Evolutionary conservation across 2,329 filamentous ascomycete genomes (phyloP).

Genomic region (Leptoxyphium fumago): DNA sequence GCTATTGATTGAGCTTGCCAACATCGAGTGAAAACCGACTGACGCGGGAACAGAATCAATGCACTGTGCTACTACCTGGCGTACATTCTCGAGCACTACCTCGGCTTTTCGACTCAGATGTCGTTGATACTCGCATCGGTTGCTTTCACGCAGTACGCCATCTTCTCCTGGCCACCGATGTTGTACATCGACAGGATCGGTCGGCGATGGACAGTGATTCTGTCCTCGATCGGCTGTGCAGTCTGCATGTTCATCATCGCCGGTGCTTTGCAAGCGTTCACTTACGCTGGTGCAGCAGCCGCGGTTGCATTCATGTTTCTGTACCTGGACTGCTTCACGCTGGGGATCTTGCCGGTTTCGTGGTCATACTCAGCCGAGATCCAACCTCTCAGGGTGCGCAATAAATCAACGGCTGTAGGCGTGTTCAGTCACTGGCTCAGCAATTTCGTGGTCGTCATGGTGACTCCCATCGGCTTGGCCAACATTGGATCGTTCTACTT

Average conservation of each 20-base stretch:
- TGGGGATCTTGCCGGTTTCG: slow-evolving; percentile 30
- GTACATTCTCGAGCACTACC: slow-evolving; percentile 16
- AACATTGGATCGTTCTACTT: slow-evolving; percentile 35
- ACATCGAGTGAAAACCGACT: slow-evolving; percentile 1
- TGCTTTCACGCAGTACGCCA: slow-evolving; percentile 18
- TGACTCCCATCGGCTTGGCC: slow-evolving; percentile 13
- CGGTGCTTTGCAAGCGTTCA: slow-evolving; percentile 15
- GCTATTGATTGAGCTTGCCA: background rate
- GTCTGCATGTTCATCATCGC: slow-evolving; percentile 22
- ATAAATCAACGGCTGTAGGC: slow-evolving; percentile 33
- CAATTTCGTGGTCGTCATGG: slow-evolving; percentile 26
- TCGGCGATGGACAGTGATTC: slow-evolving; percentile 16
- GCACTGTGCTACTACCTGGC: slow-evolving; percentile 16
- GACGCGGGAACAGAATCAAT: slow-evolving; percentile 7
- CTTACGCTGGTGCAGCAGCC: slow-evolving; percentile 15
- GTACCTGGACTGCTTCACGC: slow-evolving; percentile 40
- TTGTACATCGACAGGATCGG: slow-evolving; percentile 19
- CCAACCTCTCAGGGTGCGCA: slow-evolving; percentile 33
- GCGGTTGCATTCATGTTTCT: slow-evolving; percentile 30
- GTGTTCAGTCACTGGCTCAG: slow-evolving; percentile 37
- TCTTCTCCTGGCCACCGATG: slow-evolving; percentile 19
- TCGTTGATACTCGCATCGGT: slow-evolving; percentile 18
- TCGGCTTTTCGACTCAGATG: slow-evolving; percentile 14
- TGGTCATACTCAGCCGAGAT: slow-evolving; percentile 33
- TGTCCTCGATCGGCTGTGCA: slow-evolving; percentile 19